Base-by-base conservation (phyloP, 129 eudicot genomes). In the Rutidosis leptorrhynchoides region DNA sequence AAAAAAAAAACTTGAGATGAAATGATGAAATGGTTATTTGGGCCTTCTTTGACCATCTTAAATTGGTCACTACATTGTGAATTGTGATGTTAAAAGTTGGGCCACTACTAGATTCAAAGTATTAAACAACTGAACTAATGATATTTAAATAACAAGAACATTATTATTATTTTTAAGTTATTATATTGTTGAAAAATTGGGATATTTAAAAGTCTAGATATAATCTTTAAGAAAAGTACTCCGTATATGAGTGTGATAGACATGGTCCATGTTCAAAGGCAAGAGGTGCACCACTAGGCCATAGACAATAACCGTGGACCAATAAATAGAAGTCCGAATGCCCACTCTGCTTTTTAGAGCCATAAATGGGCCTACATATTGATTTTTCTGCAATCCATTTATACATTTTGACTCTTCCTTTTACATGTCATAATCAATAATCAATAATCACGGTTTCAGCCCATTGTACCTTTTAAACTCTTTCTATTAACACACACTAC, bases 381-480 rank as follows among this genome's bases (percentile, higher is more conserved):
- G 45, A 33, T 74, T 4, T 53, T 56, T 55, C 66, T 46, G 46
- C 23, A 20, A 62, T 30, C 66, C 61, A 74, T 74, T 72, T 58
- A 30, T 35, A 8, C 25, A 58, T 30, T 53, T 65, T 46, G 37
- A 65, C 61, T 45, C 16, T 37, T 73, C 27, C 30, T 58, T 30
- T 46, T 43, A 33, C 62, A 66, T n/a, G 74, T 74, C 70, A 62
- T 23, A 43, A 56, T n/a, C n/a, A n/a, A n/a, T n/a, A n/a, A n/a
- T n/a, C n/a, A n/a, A n/a, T n/a, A n/a, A n/a, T 37, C 61, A 43
- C 29, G 2, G 16, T 10, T 43, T 58, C 58, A 15, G 57, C 75
- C 68, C 48, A 29, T 59, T 60, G 17, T 24, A 59, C 24, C 7
- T 58, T 2, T 59, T 19, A 42, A 43, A 19, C 37, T 51, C 23